Conservation (phyloP, 2,329 filamentous ascomycete species). For the Teratosphaeria epicoccoides region DNA sequence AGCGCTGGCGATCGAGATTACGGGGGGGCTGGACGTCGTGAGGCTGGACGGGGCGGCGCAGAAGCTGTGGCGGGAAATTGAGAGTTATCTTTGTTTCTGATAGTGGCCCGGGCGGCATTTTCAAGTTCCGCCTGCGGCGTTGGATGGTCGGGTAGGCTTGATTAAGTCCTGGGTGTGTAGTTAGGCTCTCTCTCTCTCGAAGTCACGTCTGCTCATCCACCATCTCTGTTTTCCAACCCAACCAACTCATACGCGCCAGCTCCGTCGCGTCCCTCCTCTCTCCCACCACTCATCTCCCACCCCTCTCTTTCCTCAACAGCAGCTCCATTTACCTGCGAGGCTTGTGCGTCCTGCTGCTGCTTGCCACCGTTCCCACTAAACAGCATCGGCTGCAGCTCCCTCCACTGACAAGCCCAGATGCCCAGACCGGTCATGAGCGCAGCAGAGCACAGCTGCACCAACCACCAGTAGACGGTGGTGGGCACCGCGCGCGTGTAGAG, state of each 20-base stretch:
- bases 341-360: slow-evolving; percentile 4
- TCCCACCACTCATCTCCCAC: slow-evolving; percentile 29
- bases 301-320: slow-evolving; percentile 27
- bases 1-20: slow-evolving; percentile 16
- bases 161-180: neutral
- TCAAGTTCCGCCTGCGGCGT: neutral
- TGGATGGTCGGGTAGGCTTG: neutral
- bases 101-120: neutral
- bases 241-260: slow-evolving; percentile 41
- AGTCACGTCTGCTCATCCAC: slow-evolving; percentile 16
- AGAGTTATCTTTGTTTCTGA: slow-evolving; percentile 26
- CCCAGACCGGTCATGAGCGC: slow-evolving; percentile 59
- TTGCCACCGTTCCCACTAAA: slow-evolving; percentile 53
- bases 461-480: slow-evolving; percentile 78
- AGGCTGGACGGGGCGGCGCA: slow-evolving; percentile 19
- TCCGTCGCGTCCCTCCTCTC: slow-evolving; percentile 34
- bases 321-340: slow-evolving; percentile 9
- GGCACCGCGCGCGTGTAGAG: slow-evolving; percentile 71
- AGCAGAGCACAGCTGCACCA: slow-evolving; percentile 50
- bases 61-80: slow-evolving; percentile 26
- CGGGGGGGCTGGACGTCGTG: slow-evolving; percentile 23
- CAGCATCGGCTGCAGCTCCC: slow-evolving; percentile 77
- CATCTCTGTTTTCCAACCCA: slow-evolving; percentile 27
- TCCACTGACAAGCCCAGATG: slow-evolving; percentile 83
- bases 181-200: neutral